These are phyloP conservation scores for Ceratocystis eucalypticola DNA, from an alignment of 2,329 filamentous ascomycete genomes.

Conservation along the genomic window DNA sequence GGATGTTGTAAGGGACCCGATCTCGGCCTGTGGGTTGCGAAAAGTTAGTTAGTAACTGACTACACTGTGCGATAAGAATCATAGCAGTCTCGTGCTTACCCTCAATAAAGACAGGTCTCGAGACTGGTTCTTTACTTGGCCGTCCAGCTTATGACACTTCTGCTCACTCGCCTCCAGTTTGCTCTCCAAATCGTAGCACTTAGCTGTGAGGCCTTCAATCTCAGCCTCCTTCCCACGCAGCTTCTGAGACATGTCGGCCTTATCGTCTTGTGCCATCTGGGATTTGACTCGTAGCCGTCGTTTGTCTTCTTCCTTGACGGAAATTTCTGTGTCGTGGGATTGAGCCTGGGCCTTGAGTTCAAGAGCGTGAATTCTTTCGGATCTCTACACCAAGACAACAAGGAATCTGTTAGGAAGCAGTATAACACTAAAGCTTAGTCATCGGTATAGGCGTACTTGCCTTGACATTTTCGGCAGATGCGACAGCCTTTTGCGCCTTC, in stretches of 20 bases:
- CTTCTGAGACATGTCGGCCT: conserved; percentile 51
- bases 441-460: conserved; percentile 6
- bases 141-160: conserved; percentile 33
- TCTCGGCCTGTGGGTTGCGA: conserved; percentile 47
- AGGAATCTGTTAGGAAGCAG: conserved; percentile 1
- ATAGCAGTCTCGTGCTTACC: conserved; percentile 25
- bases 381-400: conserved; percentile 9
- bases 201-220: conserved; percentile 35
- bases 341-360: conserved; percentile 50
- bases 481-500: conserved; percentile 13
- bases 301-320: conserved; percentile 61
- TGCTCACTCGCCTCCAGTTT: conserved; percentile 34
- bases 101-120: conserved; percentile 36
- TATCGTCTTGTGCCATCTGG: conserved; percentile 62
- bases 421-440: neutral
- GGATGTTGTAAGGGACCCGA: conserved; percentile 52
- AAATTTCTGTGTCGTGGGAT: conserved; percentile 54
- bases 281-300: conserved; percentile 56
- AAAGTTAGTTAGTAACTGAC: neutral
- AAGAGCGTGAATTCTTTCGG: conserved; percentile 18
- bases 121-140: conserved; percentile 35
- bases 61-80: neutral
- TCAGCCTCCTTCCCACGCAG: conserved; percentile 46
- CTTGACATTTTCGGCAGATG: conserved; percentile 12
- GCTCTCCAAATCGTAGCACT: conserved; percentile 29